phyloP scores from a whole-genome alignment of 2,329 filamentous ascomycete genomes.

The Colletotrichum somersetense region DNA sequence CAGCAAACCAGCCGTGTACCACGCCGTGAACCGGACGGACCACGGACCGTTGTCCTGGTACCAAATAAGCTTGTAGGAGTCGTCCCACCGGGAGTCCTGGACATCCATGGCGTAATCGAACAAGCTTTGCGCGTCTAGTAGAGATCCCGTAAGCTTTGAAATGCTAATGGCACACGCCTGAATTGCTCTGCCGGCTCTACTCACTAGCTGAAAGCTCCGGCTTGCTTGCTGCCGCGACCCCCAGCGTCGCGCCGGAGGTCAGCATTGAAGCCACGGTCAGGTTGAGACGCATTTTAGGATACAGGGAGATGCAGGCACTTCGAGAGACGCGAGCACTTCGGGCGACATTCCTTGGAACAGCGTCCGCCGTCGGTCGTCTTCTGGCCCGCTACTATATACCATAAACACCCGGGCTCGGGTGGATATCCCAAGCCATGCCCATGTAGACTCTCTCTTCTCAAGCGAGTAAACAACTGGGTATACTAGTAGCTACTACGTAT shows the following conservation, averaged over 20 bases:
- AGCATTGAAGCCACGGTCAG: constrained; percentile 18
- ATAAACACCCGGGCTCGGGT: neutral
- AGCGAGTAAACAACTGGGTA: neutral
- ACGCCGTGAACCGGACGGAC: constrained; percentile 58
- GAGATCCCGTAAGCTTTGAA: neutral
- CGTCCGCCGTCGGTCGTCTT: neutral
- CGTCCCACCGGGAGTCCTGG: constrained; percentile 55
- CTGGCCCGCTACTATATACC: neutral
- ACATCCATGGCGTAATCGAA: constrained; percentile 57
- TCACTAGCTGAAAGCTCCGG: constrained; percentile 25
- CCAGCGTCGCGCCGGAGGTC: constrained; percentile 31
- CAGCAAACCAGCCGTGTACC: constrained; percentile 56
- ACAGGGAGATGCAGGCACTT: neutral
- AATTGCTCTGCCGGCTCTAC: neutral
- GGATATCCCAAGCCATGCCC: neutral
- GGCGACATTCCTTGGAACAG: neutral
- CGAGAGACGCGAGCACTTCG: neutral
- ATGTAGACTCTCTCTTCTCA: neutral
- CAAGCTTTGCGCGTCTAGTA: constrained; percentile 51
- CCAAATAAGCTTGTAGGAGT: constrained; percentile 56
- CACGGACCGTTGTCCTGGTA: constrained; percentile 58
- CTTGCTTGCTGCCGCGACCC: constrained; percentile 21
- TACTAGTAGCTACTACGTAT: no score
- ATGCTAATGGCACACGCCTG: neutral
- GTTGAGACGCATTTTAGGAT: constrained; percentile 19